Conservation (phyloP, 768 basidiomycete species). For the Boletus subcaerulescens region DNA sequence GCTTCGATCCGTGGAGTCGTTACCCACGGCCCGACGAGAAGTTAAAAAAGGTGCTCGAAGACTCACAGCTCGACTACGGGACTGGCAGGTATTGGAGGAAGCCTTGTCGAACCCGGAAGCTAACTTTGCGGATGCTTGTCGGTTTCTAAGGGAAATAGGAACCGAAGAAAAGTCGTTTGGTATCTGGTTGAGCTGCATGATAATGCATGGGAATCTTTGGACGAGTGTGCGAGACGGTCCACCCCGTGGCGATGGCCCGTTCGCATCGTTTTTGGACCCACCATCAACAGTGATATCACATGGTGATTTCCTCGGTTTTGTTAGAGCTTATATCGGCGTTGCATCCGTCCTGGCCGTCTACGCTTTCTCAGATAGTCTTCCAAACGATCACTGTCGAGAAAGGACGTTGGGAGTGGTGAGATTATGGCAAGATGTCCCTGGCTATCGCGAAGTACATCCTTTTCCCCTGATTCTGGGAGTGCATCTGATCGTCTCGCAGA, state of each 20-base stretch:
- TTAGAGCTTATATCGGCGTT: constrained; percentile 67
- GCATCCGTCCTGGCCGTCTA: constrained; percentile 66
- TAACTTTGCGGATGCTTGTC: constrained; percentile 47
- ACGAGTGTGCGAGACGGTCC: constrained; percentile 20
- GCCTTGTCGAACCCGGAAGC: constrained; percentile 52
- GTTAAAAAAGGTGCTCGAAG: constrained; percentile 46
- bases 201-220: constrained; percentile 52
- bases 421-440: constrained; percentile 44
- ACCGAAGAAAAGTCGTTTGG: constrained; percentile 66
- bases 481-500: constrained; percentile 41
- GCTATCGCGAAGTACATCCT: constrained; percentile 64
- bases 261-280: constrained; percentile 39
- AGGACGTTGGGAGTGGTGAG: constrained; percentile 56
- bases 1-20: constrained; percentile 21
- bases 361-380: constrained; percentile 79
- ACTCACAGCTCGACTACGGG: constrained; percentile 47
- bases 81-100: constrained; percentile 63
- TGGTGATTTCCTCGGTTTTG: constrained; percentile 60
- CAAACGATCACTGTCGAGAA: constrained; percentile 61
- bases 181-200: constrained; percentile 70
- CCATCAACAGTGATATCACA: constrained; percentile 36
- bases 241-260: constrained; percentile 25
- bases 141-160: constrained; percentile 58
- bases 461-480: constrained; percentile 6
- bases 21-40: constrained; percentile 36